A percentile compares a stretch with the other conserved stretches of the same genome.
These are phyloP conservation scores for Rhynchospora pubera DNA, from an alignment of 176 grass and related monocot genomes.

Conservation along the genomic window DNA sequence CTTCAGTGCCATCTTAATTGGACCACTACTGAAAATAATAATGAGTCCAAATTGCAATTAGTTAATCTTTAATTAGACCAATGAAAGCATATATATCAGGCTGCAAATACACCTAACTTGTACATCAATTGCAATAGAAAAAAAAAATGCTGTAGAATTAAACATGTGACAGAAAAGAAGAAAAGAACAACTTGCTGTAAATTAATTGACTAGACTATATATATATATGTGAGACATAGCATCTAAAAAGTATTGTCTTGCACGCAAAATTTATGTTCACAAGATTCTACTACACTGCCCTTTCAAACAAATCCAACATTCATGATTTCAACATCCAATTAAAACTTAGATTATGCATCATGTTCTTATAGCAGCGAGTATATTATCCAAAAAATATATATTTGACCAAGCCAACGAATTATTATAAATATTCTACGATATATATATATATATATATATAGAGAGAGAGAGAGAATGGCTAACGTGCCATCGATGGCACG, in stretches of 20 bases:
- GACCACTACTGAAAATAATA: conserved; percentile 13
- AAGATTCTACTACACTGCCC: neutral
- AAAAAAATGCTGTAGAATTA: neutral
- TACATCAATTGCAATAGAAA: neutral
- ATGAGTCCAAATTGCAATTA: neutral
- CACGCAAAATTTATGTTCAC: neutral
- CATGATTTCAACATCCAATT: neutral
- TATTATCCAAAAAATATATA: neutral
- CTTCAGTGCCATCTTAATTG: conserved; percentile 11
- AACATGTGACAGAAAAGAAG: neutral
- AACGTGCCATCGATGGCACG: too few relatives aligned
- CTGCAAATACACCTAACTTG: neutral
- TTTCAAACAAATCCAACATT: neutral
- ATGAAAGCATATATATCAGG: neutral
- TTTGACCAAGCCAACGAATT: neutral
- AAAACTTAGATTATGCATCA: neutral
- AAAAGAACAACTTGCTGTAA: neutral
- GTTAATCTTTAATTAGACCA: neutral
- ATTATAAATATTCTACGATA: too few relatives aligned
- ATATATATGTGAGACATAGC: conserved; percentile 5
- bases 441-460: too few relatives aligned
- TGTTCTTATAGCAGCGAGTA: neutral
- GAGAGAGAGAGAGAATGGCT: too few relatives aligned
- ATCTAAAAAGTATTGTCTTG: neutral
- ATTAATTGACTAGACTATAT: conserved; percentile 13